These are phyloP conservation scores for Colletotrichum horii DNA, from an alignment of 2,329 filamentous ascomycete genomes.

Conservation along the genomic window DNA sequence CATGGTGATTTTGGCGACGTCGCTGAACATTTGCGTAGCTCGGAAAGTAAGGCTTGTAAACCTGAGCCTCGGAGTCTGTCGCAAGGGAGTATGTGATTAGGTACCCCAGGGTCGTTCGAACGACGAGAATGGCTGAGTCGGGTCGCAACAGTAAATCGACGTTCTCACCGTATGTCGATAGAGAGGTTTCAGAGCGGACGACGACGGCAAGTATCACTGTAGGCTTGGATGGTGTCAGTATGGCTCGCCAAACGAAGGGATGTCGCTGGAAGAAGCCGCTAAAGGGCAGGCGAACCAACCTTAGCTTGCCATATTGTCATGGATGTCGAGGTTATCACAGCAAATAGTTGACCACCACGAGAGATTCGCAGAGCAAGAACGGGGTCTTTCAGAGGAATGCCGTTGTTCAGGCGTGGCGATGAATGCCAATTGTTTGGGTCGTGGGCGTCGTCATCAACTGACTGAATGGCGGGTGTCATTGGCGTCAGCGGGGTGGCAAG, in stretches of 20 bases:
- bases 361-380: slow-evolving; percentile 80
- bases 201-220: slow-evolving; percentile 87
- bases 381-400: slow-evolving; percentile 61
- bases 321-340: slow-evolving; percentile 82
- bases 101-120: slow-evolving; percentile 85
- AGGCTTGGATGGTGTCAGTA: slow-evolving; percentile 59
- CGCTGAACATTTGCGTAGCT: slow-evolving; percentile 69
- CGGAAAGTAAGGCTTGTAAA: slow-evolving; percentile 84
- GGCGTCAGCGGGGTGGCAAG: slow-evolving; percentile 50
- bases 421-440: slow-evolving; percentile 31
- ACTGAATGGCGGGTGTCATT: slow-evolving; percentile 60
- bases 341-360: slow-evolving; percentile 81
- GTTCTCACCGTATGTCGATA: slow-evolving; percentile 85
- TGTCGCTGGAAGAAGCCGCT: not conserved
- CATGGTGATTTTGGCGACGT: slow-evolving; percentile 65
- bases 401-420: slow-evolving; percentile 29
- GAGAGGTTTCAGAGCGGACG: slow-evolving; percentile 78
- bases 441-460: slow-evolving; percentile 60
- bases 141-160: slow-evolving; percentile 84
- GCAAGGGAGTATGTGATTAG: slow-evolving; percentile 94
- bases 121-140: slow-evolving; percentile 89
- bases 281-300: slow-evolving; percentile 52
- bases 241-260: not conserved
- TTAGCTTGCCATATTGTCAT: slow-evolving; percentile 98
- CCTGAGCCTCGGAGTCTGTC: slow-evolving; percentile 79